phyloP scores from a whole-genome alignment of 1,284 basidiomycete species.

The Boletus semigastroideus region DNA sequence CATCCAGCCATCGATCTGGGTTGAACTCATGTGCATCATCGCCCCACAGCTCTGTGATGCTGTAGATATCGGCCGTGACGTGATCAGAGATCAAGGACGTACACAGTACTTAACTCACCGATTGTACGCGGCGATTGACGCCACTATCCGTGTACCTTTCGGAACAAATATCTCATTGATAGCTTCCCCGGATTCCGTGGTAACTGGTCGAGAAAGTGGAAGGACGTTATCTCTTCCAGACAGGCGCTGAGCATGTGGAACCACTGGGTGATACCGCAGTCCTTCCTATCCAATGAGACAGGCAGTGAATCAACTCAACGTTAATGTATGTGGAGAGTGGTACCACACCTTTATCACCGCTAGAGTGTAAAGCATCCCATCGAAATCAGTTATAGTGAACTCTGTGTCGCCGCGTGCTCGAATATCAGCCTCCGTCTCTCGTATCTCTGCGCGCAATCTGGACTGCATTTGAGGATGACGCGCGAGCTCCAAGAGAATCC shows the following conservation, averaged over 20 bases:
- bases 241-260: slow-evolving; percentile 35
- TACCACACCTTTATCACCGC: slow-evolving; percentile 50
- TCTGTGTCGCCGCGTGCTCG: slow-evolving; percentile 40
- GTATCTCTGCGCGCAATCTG: slow-evolving; percentile 43
- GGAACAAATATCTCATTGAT: slow-evolving; percentile 38
- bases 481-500: slow-evolving; percentile 45
- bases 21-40: slow-evolving; percentile 50
- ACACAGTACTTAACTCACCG: slow-evolving; percentile 25
- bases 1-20: slow-evolving; percentile 50
- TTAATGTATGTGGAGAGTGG: neutral
- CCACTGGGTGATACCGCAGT: slow-evolving; percentile 39
- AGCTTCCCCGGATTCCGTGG: slow-evolving; percentile 34
- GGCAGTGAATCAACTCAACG: neutral
- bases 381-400: slow-evolving; percentile 40
- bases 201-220: slow-evolving; percentile 44
- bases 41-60: slow-evolving; percentile 37
- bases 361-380: slow-evolving; percentile 46
- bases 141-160: slow-evolving; percentile 35
- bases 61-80: slow-evolving; percentile 10
- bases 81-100: neutral
- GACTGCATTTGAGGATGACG: slow-evolving; percentile 39
- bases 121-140: slow-evolving; percentile 40
- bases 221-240: slow-evolving; percentile 44
- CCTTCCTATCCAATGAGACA: slow-evolving; percentile 34
- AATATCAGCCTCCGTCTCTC: slow-evolving; percentile 35